phyloP scores from a whole-genome alignment of 2,329 filamentous ascomycete species.

The Thielaviopsis euricoi region DNA sequence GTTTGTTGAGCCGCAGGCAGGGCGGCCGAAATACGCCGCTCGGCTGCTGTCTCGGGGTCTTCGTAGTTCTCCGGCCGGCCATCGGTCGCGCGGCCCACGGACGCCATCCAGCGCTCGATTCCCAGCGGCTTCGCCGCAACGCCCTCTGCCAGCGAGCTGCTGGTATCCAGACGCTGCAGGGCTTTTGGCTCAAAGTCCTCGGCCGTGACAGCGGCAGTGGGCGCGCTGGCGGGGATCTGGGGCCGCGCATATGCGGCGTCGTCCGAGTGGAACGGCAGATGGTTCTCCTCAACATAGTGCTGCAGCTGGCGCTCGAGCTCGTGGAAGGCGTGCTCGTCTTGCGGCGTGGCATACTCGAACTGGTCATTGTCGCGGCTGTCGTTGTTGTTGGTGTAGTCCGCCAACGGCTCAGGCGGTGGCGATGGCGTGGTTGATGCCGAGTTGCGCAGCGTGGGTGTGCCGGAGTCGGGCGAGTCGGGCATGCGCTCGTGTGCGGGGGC shows the following conservation, averaged over 20 bases:
- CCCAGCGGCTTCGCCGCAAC: not conserved
- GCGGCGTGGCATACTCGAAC: not conserved
- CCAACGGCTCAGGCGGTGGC: not conserved
- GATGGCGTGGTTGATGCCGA: constrained; percentile 4
- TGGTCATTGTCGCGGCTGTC: not conserved
- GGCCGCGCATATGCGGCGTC: not conserved
- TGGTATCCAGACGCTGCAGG: not conserved
- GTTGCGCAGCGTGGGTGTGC: constrained; percentile 5
- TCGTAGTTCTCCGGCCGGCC: not conserved
- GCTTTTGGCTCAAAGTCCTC: not conserved
- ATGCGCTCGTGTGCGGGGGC: not conserved
- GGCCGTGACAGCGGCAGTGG: not conserved
- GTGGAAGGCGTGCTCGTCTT: not conserved
- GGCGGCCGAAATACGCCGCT: not conserved
- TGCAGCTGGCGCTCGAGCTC: constrained; percentile 2
- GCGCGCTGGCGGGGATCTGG: not conserved
- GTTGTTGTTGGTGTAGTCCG: too few relatives aligned
- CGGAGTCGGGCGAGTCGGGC: constrained; percentile 5
- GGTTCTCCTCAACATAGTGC: not conserved
- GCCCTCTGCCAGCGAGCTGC: not conserved
- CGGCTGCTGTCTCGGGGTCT: not conserved
- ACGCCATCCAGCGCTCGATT: constrained; percentile 9
- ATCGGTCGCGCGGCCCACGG: constrained; percentile 1
- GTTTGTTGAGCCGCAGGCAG: not conserved
- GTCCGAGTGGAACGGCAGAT: constrained; percentile 5